These are phyloP conservation scores for Lepiota subincarnata DNA, from an alignment of 768 basidiomycete genomes.

Conservation along the genomic window DNA sequence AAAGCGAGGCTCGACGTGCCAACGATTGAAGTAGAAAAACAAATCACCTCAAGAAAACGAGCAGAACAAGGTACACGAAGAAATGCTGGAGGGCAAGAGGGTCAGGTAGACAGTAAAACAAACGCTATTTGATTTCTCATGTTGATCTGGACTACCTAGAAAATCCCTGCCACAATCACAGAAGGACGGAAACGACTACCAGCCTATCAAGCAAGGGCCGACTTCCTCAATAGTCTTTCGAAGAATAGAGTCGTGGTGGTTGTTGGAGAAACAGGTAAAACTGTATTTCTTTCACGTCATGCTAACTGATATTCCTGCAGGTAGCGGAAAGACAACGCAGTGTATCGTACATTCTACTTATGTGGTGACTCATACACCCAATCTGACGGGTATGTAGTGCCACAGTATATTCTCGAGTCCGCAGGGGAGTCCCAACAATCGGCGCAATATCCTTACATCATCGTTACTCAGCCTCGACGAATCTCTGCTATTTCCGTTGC, in stretches of 20 bases:
- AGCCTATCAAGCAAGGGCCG: constrained; percentile 63
- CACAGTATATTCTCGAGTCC: constrained; percentile 86
- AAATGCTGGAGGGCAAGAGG: background rate
- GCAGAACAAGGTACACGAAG: background rate
- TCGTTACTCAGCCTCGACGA: constrained; percentile 87
- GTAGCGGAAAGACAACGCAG: constrained; percentile 92
- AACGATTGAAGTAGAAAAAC: background rate
- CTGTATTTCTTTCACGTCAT: background rate
- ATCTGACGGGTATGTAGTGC: constrained; percentile 43
- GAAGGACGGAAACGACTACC: constrained; percentile 60
- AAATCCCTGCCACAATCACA: constrained; percentile 39
- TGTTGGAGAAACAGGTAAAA: constrained; percentile 82
- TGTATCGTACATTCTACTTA: constrained; percentile 30
- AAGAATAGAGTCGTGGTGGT: constrained; percentile 71
- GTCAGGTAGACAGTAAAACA: background rate
- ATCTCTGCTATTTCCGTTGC: constrained; percentile 89
- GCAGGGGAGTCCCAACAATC: constrained; percentile 62
- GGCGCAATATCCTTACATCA: constrained; percentile 57
- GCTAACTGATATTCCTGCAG: constrained; percentile 25
- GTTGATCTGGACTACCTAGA: background rate
- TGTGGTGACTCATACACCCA: background rate
- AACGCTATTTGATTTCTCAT: background rate
- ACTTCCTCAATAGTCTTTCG: constrained; percentile 57
- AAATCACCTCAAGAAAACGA: background rate
- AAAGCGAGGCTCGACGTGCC: constrained; percentile 9